Base-by-base conservation (phyloP, 1,139 yeast genomes). In the Geotrichum carabidarum region DNA sequence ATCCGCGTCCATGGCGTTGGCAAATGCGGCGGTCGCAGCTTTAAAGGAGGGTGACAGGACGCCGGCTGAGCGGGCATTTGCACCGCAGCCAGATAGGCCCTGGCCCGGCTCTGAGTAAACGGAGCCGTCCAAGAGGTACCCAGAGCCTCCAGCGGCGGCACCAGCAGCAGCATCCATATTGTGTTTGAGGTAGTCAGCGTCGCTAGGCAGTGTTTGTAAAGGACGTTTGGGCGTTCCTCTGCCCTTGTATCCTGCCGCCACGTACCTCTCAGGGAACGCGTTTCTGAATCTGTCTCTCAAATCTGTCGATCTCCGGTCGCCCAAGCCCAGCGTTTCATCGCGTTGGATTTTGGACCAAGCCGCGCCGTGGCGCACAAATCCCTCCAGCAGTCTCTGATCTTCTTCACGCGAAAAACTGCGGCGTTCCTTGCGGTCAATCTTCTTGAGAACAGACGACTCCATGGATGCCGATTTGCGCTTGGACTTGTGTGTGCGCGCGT, bases 281-380 rank as follows among this genome's bases (percentile, higher is more conserved):
- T 73, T 74, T 43, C 78, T 64, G 64, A 74, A 74, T 35, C 77
- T 63, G 59, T 74, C 78, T 12, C 78, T 67, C 43, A 74, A 63
- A 56, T 74, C 78, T 1, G 77, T 74, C 30, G 74, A 68, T 38
- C 78, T 69, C 38, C 78, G 67, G 51, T 69, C 72, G 45, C 62
- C 62, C 38, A 74, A 64, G 11, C 69, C 67, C 48, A 74, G 63
- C 15, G 64, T 59, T 43, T 68, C 67, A 59, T 74, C 78, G n/a
- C 74, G 67, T 59, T 74, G 77, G 37, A 93, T 93, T 66, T 84
- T 85, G 59, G 88, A 85, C 99, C 99, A 93, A 36, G 86, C 81
- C 0, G 96, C 79, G 0, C 98, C 98, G 67, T 80, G 82, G 62
- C 77, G 78, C 54, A 79, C 73, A 68, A 81, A 88, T 1, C 95